Percentiles rank a stretch among this genome's conserved stretches.
These are phyloP conservation scores for Apophysomyces variabilis DNA, from an alignment of 371 early-diverging fungal genomes.

Conservation along the genomic window DNA sequence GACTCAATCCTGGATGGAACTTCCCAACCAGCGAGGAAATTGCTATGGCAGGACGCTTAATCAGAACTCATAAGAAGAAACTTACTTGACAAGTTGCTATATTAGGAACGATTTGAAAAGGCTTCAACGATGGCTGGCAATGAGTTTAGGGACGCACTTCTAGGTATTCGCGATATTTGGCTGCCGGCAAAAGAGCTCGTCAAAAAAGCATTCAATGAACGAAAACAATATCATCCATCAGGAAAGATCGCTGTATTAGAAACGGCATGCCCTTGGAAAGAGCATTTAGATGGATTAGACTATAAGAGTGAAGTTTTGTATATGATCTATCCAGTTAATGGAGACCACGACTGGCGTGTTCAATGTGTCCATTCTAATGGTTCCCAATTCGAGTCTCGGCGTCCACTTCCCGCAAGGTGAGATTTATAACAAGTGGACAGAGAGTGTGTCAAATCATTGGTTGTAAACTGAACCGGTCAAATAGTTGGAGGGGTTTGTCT, in stretches of 20 bases:
- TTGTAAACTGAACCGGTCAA: not conserved
- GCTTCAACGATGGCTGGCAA: constrained; percentile 11
- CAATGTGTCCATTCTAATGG: not conserved
- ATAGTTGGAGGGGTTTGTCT: not conserved
- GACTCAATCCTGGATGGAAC: constrained; percentile 15
- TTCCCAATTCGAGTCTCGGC: not conserved
- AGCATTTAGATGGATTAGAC: constrained; percentile 4
- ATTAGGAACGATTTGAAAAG: constrained; percentile 16
- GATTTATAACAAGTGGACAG: not conserved
- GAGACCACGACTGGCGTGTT: not conserved
- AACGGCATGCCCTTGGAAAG: constrained; percentile 9
- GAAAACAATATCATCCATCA: constrained; percentile 8
- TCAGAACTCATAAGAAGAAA: not conserved
- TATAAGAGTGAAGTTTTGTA: constrained; percentile 3
- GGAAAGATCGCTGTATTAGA: constrained; percentile 10
- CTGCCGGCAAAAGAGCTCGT: constrained; percentile 12
- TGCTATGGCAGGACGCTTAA: not conserved
- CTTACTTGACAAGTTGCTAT: not conserved
- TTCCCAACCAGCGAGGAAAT: not conserved
- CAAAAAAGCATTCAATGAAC: not conserved
- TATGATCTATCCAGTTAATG: not conserved
- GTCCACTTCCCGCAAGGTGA: constrained; percentile 1
- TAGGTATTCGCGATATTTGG: not conserved
- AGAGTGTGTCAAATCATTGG: too few relatives aligned
- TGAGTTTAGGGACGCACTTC: constrained; percentile 5